These are phyloP conservation scores for Chalciporus sphaerocephalus DNA, from an alignment of 768 basidiomycete species.

Conservation along the genomic window DNA sequence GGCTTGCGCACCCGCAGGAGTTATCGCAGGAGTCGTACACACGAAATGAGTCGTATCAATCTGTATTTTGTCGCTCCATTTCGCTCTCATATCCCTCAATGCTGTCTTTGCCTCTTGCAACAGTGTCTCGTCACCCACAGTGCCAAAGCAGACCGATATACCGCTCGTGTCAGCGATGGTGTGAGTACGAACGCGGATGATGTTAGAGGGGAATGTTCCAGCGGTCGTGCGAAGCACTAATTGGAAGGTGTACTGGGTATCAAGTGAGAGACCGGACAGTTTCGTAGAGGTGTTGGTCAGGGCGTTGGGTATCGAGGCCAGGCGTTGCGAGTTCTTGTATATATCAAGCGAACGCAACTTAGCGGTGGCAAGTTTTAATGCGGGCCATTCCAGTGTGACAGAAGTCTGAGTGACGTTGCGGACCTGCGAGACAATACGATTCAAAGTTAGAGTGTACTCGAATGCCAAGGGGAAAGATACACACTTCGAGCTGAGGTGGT, in stretches of 20 bases:
- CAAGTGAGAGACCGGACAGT: slow-evolving; percentile 74
- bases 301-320: slow-evolving; percentile 81
- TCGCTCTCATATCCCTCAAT: slow-evolving; percentile 79
- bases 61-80: slow-evolving; percentile 89
- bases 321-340: slow-evolving; percentile 85
- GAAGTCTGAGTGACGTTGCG: slow-evolving; percentile 96
- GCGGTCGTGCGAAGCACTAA: slow-evolving; percentile 89
- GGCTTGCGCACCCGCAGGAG: slow-evolving; percentile 52
- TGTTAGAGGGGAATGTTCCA: slow-evolving; percentile 83
- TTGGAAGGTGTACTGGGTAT: slow-evolving; percentile 91
- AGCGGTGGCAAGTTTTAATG: slow-evolving; percentile 77
- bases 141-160: slow-evolving; percentile 92
- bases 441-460: slow-evolving; percentile 1
- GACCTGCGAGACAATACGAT: slow-evolving; percentile 45
- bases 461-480: slow-evolving; percentile 1
- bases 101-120: slow-evolving; percentile 81
- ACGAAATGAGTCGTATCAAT: slow-evolving; percentile 99
- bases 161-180: slow-evolving; percentile 95
- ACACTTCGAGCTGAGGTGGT: slow-evolving; percentile 69
- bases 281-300: slow-evolving; percentile 83
- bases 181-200: slow-evolving; percentile 82
- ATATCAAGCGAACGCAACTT: slow-evolving; percentile 88
- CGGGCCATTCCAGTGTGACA: slow-evolving; percentile 93
- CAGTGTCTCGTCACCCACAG: slow-evolving; percentile 69
- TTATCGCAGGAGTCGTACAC: slow-evolving; percentile 82